Base-by-base conservation (phyloP, 2,329 filamentous ascomycete species). In the Penicillium sp. region DNA sequence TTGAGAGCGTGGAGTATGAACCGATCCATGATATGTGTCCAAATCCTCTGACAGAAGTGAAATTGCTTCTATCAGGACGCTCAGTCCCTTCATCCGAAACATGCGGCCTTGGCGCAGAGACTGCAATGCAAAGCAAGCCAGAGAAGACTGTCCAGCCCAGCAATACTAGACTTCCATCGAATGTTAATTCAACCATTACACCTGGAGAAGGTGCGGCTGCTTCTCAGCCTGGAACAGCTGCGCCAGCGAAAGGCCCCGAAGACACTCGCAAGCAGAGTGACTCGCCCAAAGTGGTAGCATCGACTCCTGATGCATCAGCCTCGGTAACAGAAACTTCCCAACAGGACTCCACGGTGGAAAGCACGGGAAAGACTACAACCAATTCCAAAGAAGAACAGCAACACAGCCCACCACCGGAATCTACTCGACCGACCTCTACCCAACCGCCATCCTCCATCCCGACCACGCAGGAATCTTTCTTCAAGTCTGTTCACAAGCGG, bases 381-480 rank as follows among this genome's bases (percentile, higher is more conserved):
- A 62, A 59, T 11, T 15, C 71, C 48, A 66, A 70, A 76, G 57
- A 79, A 66, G 68, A 80, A 39, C 63, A 65, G 4, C 63, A 64
- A 5, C 61, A 49, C 25, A 75, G 25, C 59, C 45, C 60, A 4
- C 75, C 51, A 65, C 76, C 28, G 67, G 73, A 75, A 37, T 62
- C 67, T 2, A 67, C 58, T 3, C 67, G 70, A 61, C 54, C 77
- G 28, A 78, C 81, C 8, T 70, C 82, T 43, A 77, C 79, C 28
- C 77, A 84, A 66, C 78, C 82, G 1, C 73, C 82, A 7, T 76
- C 83, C 1, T 77, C 89, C 1, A 85, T 87, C 0, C 93, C 94
- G 2, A 92, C 93, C 0, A 95, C 96, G 0, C 95, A 99, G 75
- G 95, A 99, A 73, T 95, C 91, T 1, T 98, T 99, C 77, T 99